phyloP scores from a whole-genome alignment of 306 rosid species.

The Quillaja saponaria region DNA sequence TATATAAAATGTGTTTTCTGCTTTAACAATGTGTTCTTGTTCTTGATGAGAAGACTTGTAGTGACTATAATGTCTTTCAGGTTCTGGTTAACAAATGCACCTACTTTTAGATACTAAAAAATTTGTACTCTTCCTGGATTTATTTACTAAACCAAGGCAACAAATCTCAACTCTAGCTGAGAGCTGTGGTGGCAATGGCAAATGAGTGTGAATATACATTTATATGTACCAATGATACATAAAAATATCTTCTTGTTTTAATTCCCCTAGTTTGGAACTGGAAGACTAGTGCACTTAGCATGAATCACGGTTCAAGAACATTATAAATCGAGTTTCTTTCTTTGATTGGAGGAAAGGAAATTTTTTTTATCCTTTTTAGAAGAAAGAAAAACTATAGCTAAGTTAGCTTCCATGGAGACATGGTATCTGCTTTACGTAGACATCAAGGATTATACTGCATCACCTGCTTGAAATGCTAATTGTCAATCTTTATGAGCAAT shows the following conservation, averaged over 20 bases:
- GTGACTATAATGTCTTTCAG: too few relatives aligned
- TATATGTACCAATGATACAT: too few relatives aligned
- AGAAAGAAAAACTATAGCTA: background rate
- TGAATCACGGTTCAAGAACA: conserved; percentile 39
- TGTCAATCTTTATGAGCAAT: background rate
- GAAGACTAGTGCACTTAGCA: conserved; percentile 26
- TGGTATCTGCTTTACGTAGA: conserved; percentile 37
- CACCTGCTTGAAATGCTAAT: background rate
- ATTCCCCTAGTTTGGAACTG: too few relatives aligned
- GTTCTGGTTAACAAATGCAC: too few relatives aligned
- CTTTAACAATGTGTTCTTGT: too few relatives aligned
- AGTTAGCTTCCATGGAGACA: background rate
- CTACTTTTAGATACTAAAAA: background rate
- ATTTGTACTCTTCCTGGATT: conserved; percentile 6
- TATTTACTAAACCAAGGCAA: background rate
- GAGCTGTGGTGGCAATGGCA: too few relatives aligned
- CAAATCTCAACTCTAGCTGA: too few relatives aligned
- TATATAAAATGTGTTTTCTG: too few relatives aligned
- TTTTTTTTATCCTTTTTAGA: background rate
- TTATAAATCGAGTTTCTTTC: background rate
- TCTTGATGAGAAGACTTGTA: too few relatives aligned
- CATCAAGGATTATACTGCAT: conserved; percentile 12
- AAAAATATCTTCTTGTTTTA: too few relatives aligned
- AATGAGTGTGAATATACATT: too few relatives aligned
- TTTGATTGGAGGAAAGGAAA: background rate